These are phyloP conservation scores for Rhodotorula sphaerocarpa DNA, from an alignment of 768 basidiomycete genomes.

Conservation along the genomic window DNA sequence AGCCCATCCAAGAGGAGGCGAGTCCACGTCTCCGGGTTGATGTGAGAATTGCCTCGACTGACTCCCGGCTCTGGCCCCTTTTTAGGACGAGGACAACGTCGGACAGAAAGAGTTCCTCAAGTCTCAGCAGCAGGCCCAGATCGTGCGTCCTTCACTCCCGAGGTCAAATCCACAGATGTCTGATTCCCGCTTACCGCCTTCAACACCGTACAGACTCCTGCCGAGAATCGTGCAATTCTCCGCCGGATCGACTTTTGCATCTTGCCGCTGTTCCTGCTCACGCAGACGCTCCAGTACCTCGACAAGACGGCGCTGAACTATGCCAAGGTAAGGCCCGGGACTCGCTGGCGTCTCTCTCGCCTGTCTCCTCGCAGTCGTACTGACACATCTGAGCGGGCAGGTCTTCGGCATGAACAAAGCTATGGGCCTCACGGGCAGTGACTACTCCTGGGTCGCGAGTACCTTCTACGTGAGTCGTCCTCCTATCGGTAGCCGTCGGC, in stretches of 20 bases:
- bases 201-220: slow-evolving; percentile 14
- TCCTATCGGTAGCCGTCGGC: background rate
- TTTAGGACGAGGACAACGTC: slow-evolving; percentile 18
- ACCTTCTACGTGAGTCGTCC: too few species aligned
- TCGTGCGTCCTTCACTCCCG: slow-evolving; percentile 2
- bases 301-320: slow-evolving; percentile 34
- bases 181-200: background rate
- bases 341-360: background rate
- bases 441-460: slow-evolving; percentile 12
- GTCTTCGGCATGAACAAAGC: slow-evolving; percentile 25
- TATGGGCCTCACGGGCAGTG: background rate
- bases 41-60: too few species aligned
- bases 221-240: slow-evolving; percentile 23
- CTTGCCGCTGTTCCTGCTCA: slow-evolving; percentile 38
- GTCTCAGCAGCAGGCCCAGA: slow-evolving; percentile 12
- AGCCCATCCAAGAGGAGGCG: slow-evolving; percentile 20
- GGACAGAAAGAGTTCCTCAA: slow-evolving; percentile 16
- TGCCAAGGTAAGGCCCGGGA: slow-evolving; percentile 3
- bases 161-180: too few species aligned
- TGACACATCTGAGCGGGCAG: background rate
- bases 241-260: slow-evolving; percentile 42
- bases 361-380: background rate
- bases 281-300: slow-evolving; percentile 42
- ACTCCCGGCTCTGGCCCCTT: too few species aligned
- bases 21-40: too few species aligned